phyloP scores from a whole-genome alignment of 169 alveolate genomes.

The Cryptosporidium sp. region DNA sequence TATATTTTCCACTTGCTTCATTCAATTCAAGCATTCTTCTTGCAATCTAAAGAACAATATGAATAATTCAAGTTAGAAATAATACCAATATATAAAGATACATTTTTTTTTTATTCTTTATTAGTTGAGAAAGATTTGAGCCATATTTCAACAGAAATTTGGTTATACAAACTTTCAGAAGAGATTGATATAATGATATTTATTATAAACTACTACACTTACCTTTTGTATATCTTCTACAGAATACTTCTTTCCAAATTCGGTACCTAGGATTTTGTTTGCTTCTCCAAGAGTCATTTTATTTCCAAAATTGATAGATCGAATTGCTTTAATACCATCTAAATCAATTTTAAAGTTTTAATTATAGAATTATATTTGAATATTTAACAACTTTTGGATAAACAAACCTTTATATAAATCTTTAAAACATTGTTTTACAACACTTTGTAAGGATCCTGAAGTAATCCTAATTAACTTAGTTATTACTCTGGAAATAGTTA shows the following conservation, averaged over 20 bases:
- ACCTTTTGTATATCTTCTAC: constrained; percentile 40
- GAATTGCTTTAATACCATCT: constrained; percentile 8
- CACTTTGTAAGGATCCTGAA: constrained; percentile 12
- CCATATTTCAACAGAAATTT: not conserved
- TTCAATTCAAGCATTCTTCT: constrained; percentile 65
- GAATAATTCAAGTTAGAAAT: not conserved
- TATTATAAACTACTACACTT: not conserved
- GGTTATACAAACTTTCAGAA: not conserved
- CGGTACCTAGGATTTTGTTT: constrained; percentile 38
- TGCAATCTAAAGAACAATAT: constrained; percentile 11
- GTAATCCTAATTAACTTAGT: constrained; percentile 24
- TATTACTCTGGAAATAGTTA: constrained; percentile 25
- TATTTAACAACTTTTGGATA: not conserved
- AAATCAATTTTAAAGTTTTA: not conserved
- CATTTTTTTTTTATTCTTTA: no score
- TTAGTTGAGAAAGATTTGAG: not conserved
- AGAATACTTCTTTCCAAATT: not conserved
- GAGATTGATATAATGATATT: not conserved
- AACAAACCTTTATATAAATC: constrained; percentile 24
- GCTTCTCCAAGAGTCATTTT: constrained; percentile 72
- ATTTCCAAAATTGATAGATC: constrained; percentile 25
- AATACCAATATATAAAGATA: not conserved
- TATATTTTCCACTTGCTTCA: constrained; percentile 31
- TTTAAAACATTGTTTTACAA: constrained; percentile 7
- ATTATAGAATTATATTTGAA: no score